Base-by-base conservation (phyloP, 2,329 filamentous ascomycete genomes). In the Cordyceps farinosa region DNA sequence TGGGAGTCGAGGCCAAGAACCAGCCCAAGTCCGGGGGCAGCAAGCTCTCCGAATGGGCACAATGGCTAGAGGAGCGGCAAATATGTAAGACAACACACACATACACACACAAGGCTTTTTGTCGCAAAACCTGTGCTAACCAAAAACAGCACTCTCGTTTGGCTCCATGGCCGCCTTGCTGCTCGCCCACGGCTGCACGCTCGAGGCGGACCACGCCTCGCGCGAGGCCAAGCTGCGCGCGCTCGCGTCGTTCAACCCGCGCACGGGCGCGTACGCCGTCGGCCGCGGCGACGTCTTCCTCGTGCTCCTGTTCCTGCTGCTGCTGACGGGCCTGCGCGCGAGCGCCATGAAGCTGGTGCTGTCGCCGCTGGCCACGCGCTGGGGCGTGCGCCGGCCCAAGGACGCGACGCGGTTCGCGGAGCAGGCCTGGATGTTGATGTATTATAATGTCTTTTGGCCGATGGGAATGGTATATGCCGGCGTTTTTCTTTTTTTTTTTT, bases 391-490 rank as follows among this genome's bases (percentile, higher is more conserved):
- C 69, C 90, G 89, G 71, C 82, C 81, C 72, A 97, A 96, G 78
- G 86, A 87, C 52, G 80, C 89, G 63, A 86, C 91, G 54, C 86
- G 95, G 63, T 96, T 98, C 77, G 92, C 92, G 65, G 95, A 99
- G 79, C 95, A 99, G 79, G 91, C 89, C 54, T 98, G 94, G 91
- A 81, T 97, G 73, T 78, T 95, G 63, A 76, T 94, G 50, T 98
- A 97, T 78, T 94, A 94, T 75, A 79, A 79, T 50, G 79, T 88
- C 62, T 94, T 93, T 73, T 98, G 92, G 90, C 82, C 87, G 9
- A 79, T 94, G 65, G 95, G 95, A 69, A 83, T 96, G 82, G 91
- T 96, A 82, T 70, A 11, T 42, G 50, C 32, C 54, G 48, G 52
- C 27, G 11, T 57, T 7, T 2, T 5, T n/a, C n/a, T n/a, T n/a